A percentile compares a stretch with the other conserved stretches of the same genome.
Evolutionary conservation across 768 basidiomycete species (phyloP).

Genomic region (Termitomyces sp.): DNA sequence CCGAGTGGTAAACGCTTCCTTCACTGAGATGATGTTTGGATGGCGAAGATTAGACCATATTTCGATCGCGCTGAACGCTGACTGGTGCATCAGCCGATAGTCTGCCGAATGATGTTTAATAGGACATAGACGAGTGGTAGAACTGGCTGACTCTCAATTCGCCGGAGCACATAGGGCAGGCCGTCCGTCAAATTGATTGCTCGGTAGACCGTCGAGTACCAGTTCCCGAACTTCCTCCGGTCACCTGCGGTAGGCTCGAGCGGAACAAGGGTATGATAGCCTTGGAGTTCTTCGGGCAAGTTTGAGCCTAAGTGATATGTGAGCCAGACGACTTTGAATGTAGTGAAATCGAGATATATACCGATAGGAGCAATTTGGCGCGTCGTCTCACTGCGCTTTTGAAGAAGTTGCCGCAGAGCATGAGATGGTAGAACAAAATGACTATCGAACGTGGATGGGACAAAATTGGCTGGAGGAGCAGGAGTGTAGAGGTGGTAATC

Average conservation of each 20-base stretch:
- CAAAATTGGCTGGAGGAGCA: constrained; percentile 53
- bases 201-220: constrained; percentile 82
- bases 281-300: constrained; percentile 84
- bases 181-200: constrained; percentile 80
- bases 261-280: constrained; percentile 85
- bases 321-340: constrained; percentile 23
- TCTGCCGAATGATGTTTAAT: constrained; percentile 41
- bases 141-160: constrained; percentile 75
- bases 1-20: constrained; percentile 93
- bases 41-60: constrained; percentile 83
- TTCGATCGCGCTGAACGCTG: constrained; percentile 80
- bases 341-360: constrained; percentile 6
- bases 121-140: constrained; percentile 6
- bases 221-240: constrained; percentile 77
- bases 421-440: constrained; percentile 68
- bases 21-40: constrained; percentile 78
- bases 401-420: constrained; percentile 41
- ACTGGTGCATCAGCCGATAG: constrained; percentile 77
- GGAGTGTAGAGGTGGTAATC: constrained; percentile 92
- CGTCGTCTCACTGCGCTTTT: constrained; percentile 62
- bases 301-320: constrained; percentile 40
- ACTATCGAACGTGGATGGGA: constrained; percentile 37
- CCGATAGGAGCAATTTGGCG: constrained; percentile 45
- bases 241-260: constrained; percentile 60
- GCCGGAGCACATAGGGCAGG: constrained; percentile 67